Evolutionary conservation across 768 basidiomycete genomes (phyloP).

Genomic region (Boletellus sp.): DNA sequence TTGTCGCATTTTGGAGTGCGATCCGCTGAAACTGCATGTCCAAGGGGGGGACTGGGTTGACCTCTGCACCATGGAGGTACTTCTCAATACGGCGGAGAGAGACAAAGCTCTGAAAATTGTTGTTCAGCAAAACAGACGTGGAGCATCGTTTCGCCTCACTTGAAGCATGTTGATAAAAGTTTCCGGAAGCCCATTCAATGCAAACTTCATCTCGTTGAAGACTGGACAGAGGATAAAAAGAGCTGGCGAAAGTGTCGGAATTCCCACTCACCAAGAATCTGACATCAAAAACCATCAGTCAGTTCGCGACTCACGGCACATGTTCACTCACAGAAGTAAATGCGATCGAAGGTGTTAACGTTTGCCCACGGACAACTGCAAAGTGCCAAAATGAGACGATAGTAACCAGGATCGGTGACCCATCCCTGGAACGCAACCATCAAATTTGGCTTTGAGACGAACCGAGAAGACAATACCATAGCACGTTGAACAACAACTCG

Average conservation of each 20-base stretch:
- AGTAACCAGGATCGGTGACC: constrained; percentile 55
- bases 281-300: not conserved
- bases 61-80: constrained; percentile 75
- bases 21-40: constrained; percentile 56
- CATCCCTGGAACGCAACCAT: constrained; percentile 30
- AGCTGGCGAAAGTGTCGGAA: not conserved
- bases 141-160: constrained; percentile 30
- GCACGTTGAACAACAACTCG: constrained; percentile 60
- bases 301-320: not conserved
- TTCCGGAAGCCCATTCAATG: constrained; percentile 83
- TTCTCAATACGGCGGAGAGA: constrained; percentile 90
- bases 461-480: constrained; percentile 40
- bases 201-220: constrained; percentile 85
- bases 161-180: constrained; percentile 89
- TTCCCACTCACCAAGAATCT: constrained; percentile 40
- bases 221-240: constrained; percentile 40
- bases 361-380: constrained; percentile 63
- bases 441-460: not conserved
- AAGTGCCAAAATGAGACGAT: constrained; percentile 68
- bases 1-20: constrained; percentile 77
- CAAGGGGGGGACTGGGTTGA: constrained; percentile 57
- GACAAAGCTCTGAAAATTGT: constrained; percentile 55
- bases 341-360: constrained; percentile 78
- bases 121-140: not conserved
- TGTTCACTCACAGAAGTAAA: constrained; percentile 59